Conservation (phyloP, 257 asterid species). For the Solanum medicagineum region DNA sequence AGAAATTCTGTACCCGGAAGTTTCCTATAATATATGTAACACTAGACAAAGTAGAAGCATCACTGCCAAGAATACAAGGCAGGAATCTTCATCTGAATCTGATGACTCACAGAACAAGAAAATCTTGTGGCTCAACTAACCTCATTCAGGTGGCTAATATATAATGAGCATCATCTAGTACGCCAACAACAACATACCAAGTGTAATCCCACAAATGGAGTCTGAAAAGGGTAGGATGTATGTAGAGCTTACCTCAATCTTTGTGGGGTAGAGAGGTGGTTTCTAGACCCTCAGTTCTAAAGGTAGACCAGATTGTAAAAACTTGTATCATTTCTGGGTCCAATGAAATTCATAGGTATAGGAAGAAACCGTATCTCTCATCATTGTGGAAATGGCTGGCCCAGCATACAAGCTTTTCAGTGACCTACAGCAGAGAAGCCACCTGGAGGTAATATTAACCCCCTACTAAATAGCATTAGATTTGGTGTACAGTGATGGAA, state of each 20-base stretch:
- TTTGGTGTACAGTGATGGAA: background rate
- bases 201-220: background rate
- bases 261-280: background rate
- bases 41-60: background rate
- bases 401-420: background rate
- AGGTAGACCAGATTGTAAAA: background rate
- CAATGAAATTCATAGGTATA: background rate
- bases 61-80: background rate
- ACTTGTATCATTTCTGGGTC: background rate
- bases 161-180: background rate
- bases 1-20: background rate
- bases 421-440: background rate
- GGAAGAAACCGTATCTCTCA: background rate
- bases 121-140: background rate
- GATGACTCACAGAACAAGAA: background rate
- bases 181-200: background rate
- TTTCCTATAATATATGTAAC: background rate
- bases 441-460: background rate
- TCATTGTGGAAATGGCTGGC: background rate
- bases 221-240: background rate
- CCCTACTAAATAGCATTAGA: background rate
- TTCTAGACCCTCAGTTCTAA: background rate
- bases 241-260: background rate
- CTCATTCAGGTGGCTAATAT: background rate
- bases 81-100: background rate